A percentile compares a stretch with the other conserved stretches of the same genome.
These are phyloP conservation scores for Theileria luwenshuni DNA, from an alignment of 169 alveolate species.

Conservation along the genomic window DNA sequence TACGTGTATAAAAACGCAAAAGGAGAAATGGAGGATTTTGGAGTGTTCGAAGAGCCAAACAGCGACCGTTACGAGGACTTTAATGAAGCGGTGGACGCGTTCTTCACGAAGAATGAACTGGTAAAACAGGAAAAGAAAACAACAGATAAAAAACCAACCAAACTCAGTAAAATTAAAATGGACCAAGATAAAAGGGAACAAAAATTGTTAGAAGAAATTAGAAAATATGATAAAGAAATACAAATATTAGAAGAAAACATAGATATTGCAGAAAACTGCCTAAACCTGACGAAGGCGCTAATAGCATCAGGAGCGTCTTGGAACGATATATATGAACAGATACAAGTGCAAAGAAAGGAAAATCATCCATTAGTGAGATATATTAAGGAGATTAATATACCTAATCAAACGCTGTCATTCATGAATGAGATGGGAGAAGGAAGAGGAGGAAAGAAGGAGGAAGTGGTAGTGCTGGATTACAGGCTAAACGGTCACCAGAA, in stretches of 20 bases:
- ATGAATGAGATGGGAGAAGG: constrained; percentile 33
- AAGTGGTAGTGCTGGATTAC: constrained; percentile 44
- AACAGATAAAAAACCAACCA: constrained; percentile 64
- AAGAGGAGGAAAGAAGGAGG: constrained; percentile 32
- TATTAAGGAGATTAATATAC: constrained; percentile 80
- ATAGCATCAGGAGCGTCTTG: constrained; percentile 88
- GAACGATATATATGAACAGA: constrained; percentile 88
- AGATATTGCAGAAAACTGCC: constrained; percentile 79
- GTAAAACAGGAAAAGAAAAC: constrained; percentile 47
- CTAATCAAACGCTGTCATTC: constrained; percentile 52
- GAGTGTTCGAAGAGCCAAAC: constrained; percentile 43
- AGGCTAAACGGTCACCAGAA: constrained; percentile 84
- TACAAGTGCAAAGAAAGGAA: constrained; percentile 83
- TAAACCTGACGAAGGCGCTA: constrained; percentile 74
- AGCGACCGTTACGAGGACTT: constrained; percentile 51
- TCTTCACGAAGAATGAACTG: constrained; percentile 57
- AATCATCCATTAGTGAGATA: constrained; percentile 87
- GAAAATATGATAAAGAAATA: constrained; percentile 76
- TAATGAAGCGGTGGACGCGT: constrained; percentile 59
- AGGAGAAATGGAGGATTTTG: constrained; percentile 56
- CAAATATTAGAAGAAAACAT: constrained; percentile 79
- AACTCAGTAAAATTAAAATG: constrained; percentile 83
- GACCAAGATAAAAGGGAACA: constrained; percentile 87
- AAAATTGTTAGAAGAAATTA: constrained; percentile 70
- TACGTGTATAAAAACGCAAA: constrained; percentile 31